Conservation (phyloP, 805 yeast genomes). For the Kluyveromyces aestuarii region DNA sequence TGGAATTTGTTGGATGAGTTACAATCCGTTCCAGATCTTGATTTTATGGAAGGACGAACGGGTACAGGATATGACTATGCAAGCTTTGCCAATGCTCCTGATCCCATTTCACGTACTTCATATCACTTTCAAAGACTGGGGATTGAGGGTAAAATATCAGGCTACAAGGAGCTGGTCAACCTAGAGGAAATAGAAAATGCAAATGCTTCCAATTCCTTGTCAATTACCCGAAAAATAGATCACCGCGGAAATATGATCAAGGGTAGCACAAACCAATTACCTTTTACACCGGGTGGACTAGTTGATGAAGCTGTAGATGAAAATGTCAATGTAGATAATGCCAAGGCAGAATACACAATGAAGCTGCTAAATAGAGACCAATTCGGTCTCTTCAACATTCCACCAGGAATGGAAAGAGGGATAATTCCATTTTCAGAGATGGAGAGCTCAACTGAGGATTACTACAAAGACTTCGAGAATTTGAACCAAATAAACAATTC, state of each 20-base stretch:
- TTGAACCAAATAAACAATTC: conserved; percentile 28
- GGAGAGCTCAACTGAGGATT: conserved; percentile 5
- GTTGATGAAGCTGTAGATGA: conserved; percentile 20
- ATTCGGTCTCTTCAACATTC: conserved; percentile 70
- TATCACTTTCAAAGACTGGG: conserved; percentile 68
- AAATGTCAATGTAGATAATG: conserved; percentile 13
- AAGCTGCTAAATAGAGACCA: conserved; percentile 52
- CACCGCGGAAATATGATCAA: conserved; percentile 50
- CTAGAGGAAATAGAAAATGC: conserved; percentile 35
- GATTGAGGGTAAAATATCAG: conserved; percentile 56
- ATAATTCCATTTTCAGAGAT: conserved; percentile 28
- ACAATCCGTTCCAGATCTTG: conserved; percentile 43
- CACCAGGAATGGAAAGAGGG: conserved; percentile 78
- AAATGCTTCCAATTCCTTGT: conserved; percentile 60
- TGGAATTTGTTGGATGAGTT: conserved; percentile 66
- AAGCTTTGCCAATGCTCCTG: conserved; percentile 49
- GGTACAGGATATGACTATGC: conserved; percentile 26
- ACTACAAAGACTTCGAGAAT: conserved; percentile 13
- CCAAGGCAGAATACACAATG: conserved; percentile 16
- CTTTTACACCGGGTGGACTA: conserved; percentile 92
- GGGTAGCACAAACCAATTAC: conserved; percentile 69
- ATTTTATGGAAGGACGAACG: conserved; percentile 10
- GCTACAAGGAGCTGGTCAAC: conserved; percentile 56
- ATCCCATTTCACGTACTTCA: conserved; percentile 50
- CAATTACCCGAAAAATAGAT: conserved; percentile 59